Conservation (phyloP, 1,139 yeast genomes). For the Pichia sp. region DNA sequence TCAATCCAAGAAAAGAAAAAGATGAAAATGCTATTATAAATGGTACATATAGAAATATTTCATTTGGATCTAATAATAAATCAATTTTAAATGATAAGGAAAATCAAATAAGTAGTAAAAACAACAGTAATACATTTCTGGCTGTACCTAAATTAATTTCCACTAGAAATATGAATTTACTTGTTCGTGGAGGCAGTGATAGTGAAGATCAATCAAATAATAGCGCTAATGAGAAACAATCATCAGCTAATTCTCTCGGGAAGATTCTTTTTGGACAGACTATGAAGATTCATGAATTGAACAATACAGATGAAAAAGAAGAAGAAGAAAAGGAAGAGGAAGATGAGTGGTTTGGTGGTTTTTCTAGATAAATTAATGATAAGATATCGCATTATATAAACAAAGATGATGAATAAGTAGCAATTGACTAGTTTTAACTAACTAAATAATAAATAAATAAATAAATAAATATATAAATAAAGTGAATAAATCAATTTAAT, state of each 20-base stretch:
- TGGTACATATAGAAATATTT: conserved; percentile 19
- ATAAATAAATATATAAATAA: no score
- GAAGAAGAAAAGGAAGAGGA: not conserved
- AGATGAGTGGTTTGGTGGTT: conserved; percentile 20
- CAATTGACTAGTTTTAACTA: no score
- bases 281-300: no score
- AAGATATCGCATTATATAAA: no score
- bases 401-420: no score
- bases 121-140: not conserved
- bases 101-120: not conserved
- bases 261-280: no score
- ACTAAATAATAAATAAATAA: no score
- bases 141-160: conserved; percentile 13
- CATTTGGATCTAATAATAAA: conserved; percentile 8
- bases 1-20: not conserved
- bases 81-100: not conserved
- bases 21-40: conserved; percentile 8
- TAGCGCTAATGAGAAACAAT: no score
- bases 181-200: conserved; percentile 8
- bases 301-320: not conserved
- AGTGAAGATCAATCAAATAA: no score
- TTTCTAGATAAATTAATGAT: conserved; percentile 7
- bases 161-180: conserved; percentile 9
- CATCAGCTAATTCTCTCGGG: no score
- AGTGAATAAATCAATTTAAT: no score